Percentiles rank a stretch among this genome's conserved stretches.
phyloP scores from a whole-genome alignment of 805 yeast species.

The Wickerhamiella kurtzmanii region DNA sequence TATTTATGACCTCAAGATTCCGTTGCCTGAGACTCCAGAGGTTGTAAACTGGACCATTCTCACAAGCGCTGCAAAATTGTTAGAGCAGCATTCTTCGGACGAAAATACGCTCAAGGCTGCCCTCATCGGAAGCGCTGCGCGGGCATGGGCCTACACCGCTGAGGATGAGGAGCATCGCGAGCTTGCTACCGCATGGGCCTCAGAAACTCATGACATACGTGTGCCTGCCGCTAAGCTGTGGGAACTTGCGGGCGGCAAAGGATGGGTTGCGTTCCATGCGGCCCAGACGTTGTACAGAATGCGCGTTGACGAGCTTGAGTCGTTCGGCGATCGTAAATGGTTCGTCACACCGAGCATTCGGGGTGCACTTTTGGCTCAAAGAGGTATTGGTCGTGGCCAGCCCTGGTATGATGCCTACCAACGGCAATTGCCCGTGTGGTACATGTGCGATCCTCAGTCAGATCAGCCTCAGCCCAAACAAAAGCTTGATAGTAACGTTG shows the following conservation, averaged over 20 bases:
- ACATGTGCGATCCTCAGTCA: neutral
- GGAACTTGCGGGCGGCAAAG: neutral
- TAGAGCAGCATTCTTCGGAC: neutral
- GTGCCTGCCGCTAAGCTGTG: neutral
- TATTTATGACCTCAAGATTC: neutral
- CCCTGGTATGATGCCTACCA: conserved; percentile 14
- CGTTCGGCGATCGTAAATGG: neutral
- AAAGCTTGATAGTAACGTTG: neutral
- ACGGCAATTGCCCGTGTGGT: neutral
- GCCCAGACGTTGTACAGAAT: conserved; percentile 2
- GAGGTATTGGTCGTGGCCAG: conserved; percentile 1
- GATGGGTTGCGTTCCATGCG: conserved; percentile 7
- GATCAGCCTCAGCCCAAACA: neutral
- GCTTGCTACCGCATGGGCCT: neutral
- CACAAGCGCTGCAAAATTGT: neutral
- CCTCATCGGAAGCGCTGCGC: conserved; percentile 2
- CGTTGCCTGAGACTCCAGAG: neutral
- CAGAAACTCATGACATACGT: neutral
- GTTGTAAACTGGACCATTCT: neutral
- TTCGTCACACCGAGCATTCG: conserved; percentile 5
- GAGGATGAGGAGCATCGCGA: neutral
- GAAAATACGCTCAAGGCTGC: neutral
- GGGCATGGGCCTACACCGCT: neutral
- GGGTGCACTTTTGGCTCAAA: conserved; percentile 16
- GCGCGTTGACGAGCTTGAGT: neutral